A percentile compares a stretch with the other conserved stretches of the same genome.
phyloP scores from a whole-genome alignment of 331 rosid genomes.

The Erythrophleum ivorense region DNA sequence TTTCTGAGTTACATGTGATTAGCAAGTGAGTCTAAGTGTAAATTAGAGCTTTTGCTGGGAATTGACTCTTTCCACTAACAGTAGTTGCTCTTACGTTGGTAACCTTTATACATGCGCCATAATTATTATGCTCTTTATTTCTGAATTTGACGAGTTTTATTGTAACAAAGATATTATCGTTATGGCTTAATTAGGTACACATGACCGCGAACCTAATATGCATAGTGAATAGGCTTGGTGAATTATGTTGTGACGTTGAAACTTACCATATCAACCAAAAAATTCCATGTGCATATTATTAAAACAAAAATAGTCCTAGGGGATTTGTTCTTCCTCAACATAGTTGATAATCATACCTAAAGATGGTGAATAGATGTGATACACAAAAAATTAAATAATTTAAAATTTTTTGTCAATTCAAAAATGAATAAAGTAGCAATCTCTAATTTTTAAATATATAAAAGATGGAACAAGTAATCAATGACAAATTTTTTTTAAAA shows the following conservation, averaged over 20 bases:
- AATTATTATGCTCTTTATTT: not conserved
- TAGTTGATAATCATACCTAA: too few species aligned
- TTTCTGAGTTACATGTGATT: too few species aligned
- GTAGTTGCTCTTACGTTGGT: not conserved
- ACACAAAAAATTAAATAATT: too few species aligned
- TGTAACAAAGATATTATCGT: not conserved
- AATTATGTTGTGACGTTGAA: not conserved
- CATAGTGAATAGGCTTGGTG: not conserved
- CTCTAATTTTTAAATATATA: too few species aligned
- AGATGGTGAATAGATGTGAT: too few species aligned
- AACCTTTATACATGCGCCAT: not conserved
- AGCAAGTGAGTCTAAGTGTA: not conserved
- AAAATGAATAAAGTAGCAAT: too few species aligned
- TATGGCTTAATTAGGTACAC: not conserved
- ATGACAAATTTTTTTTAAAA: too few species aligned
- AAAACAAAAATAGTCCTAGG: too few species aligned
- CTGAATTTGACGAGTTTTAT: too few species aligned
- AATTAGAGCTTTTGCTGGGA: not conserved
- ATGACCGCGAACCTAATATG: not conserved
- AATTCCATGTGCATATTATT: not conserved
- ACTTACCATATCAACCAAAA: not conserved
- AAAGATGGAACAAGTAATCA: too few species aligned
- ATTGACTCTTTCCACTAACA: not conserved
- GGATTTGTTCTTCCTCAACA: too few species aligned
- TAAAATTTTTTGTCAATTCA: too few species aligned